Base-by-base conservation (phyloP, 2,329 filamentous ascomycete species). In the Epichloe brachyelytri region DNA sequence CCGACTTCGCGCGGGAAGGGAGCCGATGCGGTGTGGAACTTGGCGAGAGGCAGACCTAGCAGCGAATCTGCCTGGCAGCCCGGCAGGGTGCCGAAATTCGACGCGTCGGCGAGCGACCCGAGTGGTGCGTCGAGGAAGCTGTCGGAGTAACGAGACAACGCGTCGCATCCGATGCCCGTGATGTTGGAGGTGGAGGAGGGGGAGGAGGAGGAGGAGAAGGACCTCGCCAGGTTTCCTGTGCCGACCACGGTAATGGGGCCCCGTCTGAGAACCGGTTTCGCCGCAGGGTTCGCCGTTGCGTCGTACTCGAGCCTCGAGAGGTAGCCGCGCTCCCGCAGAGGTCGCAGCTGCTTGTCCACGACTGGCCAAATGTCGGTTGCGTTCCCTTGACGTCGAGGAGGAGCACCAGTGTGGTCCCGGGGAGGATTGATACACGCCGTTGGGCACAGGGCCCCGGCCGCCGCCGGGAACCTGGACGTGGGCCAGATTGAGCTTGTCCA, bases 61-160 rank as follows among this genome's bases (percentile, higher is more conserved):
- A 53, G 38, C 6, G 52, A 53, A 2, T 53, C 52, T 10, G 40
- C 46, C 19, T 30, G 33, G 26, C 52, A 53, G 22, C 15, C 49
- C 3, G 41, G n/a, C 3, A 54, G 46, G 11, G 33, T 43, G 19
- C 49, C 52, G 6, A 36, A 52, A 7, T 41, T 50, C 11, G 49
- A 40, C 2, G 30, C 37, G 33, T 52, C 38, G 37, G 37, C 53
- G 1, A 73, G 58, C 59, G 65, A 59, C 51, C 72, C 65, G 0
- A 86, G 68, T 0, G 81, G 80, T 0, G 82, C 82, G 55, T 86
- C 83, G 59, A 80, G 83, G 62, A 84, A 85, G 49, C 77, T 71
- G 62, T 85, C 79, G 38, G 80, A 70, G 37, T 47, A 52, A 12
- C n/a, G 20, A 19, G 34, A 14, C 12, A 54, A n/a, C 2, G 43